Evolutionary conservation across 2,329 filamentous ascomycete species (phyloP), one percentile per base, ranked within the genome.

Genomic region (Chrysoporthe austroafricana): DNA sequence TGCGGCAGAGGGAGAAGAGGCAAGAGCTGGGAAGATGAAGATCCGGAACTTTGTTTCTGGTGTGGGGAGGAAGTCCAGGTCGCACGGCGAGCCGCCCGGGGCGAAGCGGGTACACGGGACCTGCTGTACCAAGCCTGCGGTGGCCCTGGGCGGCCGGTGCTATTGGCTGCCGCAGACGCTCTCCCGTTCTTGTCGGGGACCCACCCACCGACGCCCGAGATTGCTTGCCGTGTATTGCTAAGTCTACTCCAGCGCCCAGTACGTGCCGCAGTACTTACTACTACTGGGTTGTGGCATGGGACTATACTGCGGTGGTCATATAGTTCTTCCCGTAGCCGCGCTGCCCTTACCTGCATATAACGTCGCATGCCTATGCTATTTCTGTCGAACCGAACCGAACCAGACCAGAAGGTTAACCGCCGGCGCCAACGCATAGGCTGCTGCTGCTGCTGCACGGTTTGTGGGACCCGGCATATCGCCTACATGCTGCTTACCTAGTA

Each of bases 31-130:
- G 26, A 9, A 50, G n/a, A 52, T 2, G 26, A 21, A 52, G 48
- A 18, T n/a, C n/a, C 44, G 44, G n/a, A 44, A 21, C 14, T 13
- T 42, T 32, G 39, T 18, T 11, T 26, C 14, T 42, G 13, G 57
- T 42, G 39, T 42, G 36, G 39, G 39, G 57, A 59, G 14, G n/a
- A 59, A 13, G n/a, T 9, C 52, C 14, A 62, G 44, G 44, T 59
- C 26, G 66, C 62, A 66, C 62, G 65, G 62, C 66, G 66, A 70
- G 59, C 62, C 68, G 68, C 68, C 66, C 52, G 54, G 58, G 46
- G 14, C 3, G 39, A 66, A 14, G 52, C 4, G 60, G 52, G 3
- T 50, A 59, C 44, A 21, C 43, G 26, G 21, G 59, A 9, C 59
- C 59, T n/a, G 34, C 56, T 18, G 44, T 46, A 46, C 11, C 18